These are phyloP conservation scores for Mortierella sp. DNA, from an alignment of 371 early-diverging fungal species.

Conservation along the genomic window DNA sequence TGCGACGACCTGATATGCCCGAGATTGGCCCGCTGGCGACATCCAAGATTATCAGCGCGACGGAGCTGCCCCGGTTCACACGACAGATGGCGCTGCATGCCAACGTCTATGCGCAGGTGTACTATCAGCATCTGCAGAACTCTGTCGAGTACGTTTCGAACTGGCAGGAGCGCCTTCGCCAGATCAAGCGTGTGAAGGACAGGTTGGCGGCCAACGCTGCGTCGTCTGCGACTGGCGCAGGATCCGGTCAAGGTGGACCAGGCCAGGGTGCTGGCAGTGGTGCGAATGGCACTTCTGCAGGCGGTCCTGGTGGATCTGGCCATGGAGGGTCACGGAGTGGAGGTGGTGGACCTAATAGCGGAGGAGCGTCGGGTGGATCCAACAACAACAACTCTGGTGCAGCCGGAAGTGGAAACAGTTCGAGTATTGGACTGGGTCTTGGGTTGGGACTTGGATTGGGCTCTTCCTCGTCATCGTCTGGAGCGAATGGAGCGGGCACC, in stretches of 20 bases:
- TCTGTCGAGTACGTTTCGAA: constrained; percentile 84
- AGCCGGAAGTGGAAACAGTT: constrained; percentile 18
- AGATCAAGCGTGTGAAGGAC: constrained; percentile 85
- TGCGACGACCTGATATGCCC: constrained; percentile 85
- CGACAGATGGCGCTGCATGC: constrained; percentile 90
- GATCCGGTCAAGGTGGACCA: constrained; percentile 15
- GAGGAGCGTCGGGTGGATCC: not conserved
- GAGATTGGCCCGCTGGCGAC: constrained; percentile 86
- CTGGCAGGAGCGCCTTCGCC: constrained; percentile 87
- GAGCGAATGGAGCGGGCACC: constrained; percentile 13
- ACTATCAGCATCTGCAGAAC: constrained; percentile 62
- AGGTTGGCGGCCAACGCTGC: constrained; percentile 35
- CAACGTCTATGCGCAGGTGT: constrained; percentile 92
- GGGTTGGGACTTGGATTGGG: constrained; percentile 39
- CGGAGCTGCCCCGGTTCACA: constrained; percentile 83
- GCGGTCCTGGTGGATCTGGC: constrained; percentile 13
- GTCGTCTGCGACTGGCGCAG: constrained; percentile 5
- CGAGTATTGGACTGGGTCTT: constrained; percentile 43
- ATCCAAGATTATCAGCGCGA: constrained; percentile 86
- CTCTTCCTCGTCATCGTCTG: constrained; percentile 18
- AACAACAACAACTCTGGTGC: not conserved
- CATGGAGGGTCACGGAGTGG: constrained; percentile 8
- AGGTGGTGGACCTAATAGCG: constrained; percentile 14
- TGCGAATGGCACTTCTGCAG: not conserved
- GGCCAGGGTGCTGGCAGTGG: not conserved